A percentile compares a stretch with the other conserved stretches of the same genome.
Evolutionary conservation across 2,329 filamentous ascomycete genomes (phyloP).

Genomic region (Periglandula ipomoeae): DNA sequence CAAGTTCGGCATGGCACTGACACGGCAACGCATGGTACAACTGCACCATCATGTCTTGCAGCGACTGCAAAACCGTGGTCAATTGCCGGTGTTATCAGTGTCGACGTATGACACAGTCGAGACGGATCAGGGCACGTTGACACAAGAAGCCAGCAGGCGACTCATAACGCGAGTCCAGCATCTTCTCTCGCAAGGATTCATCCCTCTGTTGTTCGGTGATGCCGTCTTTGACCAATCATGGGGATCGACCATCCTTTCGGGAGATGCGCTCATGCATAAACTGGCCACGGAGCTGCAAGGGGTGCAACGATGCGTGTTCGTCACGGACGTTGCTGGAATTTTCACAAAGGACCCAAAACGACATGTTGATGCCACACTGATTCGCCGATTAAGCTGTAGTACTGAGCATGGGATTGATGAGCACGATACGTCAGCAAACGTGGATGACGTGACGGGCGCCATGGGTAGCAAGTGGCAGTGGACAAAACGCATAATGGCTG

Average conservation of each 20-base stretch:
- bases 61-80: background rate
- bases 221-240: slow-evolving; percentile 3
- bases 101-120: slow-evolving; percentile 6
- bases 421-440: background rate
- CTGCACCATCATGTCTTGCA: slow-evolving; percentile 5
- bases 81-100: slow-evolving; percentile 4
- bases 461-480: slow-evolving; percentile 6
- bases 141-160: background rate
- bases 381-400: background rate
- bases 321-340: slow-evolving; percentile 6
- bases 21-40: slow-evolving; percentile 1
- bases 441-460: slow-evolving; percentile 6
- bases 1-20: slow-evolving; percentile 5
- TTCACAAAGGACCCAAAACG: slow-evolving; percentile 4
- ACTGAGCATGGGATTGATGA: background rate
- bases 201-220: slow-evolving; percentile 5
- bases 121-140: slow-evolving; percentile 1
- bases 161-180: background rate
- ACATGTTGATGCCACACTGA: background rate
- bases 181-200: slow-evolving; percentile 2
- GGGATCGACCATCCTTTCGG: slow-evolving; percentile 5
- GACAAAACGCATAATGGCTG: slow-evolving; percentile 1
- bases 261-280: slow-evolving; percentile 5
- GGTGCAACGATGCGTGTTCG: slow-evolving; percentile 5
- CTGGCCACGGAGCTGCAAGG: background rate